Evolutionary conservation across 345 rosid species (phyloP).

Genomic region (Cochlearia excelsa): DNA sequence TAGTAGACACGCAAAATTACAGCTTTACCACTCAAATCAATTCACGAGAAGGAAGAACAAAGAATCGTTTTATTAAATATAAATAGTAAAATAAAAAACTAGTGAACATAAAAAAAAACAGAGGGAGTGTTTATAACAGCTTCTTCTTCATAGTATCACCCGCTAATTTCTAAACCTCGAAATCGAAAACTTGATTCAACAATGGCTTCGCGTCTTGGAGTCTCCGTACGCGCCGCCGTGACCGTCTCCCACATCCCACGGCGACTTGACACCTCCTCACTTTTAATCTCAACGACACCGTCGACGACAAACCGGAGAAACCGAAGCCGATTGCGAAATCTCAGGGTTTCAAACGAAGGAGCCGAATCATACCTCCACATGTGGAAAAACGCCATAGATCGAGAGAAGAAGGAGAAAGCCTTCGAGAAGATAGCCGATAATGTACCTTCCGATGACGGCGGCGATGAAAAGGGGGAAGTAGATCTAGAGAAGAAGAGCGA

Average conservation of each 20-base stretch:
- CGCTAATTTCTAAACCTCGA: constrained; percentile 2
- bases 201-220: constrained; percentile 47
- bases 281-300: constrained; percentile 6
- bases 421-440: constrained; percentile 50
- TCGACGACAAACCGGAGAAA: constrained; percentile 9
- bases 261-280: neutral
- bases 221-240: constrained; percentile 39
- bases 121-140: neutral
- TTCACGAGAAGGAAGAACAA: neutral
- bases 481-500: constrained; percentile 66
- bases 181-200: neutral
- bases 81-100: no score
- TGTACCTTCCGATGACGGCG: constrained; percentile 11
- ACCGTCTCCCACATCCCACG: constrained; percentile 24
- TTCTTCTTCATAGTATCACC: neutral
- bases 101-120: neutral
- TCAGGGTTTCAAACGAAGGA: constrained; percentile 46
- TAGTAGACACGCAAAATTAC: constrained; percentile 9
- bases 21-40: constrained; percentile 15
- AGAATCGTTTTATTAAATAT: no score
- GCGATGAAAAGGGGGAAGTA: constrained; percentile 13
- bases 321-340: constrained; percentile 15
- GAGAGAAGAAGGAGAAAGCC: constrained; percentile 62
- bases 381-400: constrained; percentile 81
- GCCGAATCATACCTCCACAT: constrained; percentile 64